Conservation (phyloP, 1,284 basidiomycete genomes). For the Tausonia pullulans region DNA sequence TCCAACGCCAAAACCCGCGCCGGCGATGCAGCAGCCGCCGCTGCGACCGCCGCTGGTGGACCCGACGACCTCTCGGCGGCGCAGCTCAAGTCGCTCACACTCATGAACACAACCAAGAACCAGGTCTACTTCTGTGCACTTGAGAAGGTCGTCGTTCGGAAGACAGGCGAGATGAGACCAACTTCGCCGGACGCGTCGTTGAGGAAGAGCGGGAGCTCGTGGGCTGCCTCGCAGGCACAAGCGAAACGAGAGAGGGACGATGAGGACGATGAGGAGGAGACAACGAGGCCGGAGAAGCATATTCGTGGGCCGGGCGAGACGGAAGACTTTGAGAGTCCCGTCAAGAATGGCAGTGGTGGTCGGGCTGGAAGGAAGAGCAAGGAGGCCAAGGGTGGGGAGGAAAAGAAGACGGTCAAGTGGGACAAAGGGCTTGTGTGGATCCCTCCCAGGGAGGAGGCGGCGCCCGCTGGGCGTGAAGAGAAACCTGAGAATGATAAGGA, state of each 20-base stretch:
- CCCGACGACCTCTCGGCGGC: conserved; percentile 6
- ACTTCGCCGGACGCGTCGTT: neutral
- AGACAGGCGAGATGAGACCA: conserved; percentile 12
- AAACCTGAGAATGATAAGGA: neutral
- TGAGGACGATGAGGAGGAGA: conserved; percentile 5
- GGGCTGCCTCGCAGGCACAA: neutral
- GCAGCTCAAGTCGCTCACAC: conserved; percentile 13
- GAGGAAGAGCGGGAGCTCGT: conserved; percentile 5
- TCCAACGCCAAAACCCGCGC: neutral
- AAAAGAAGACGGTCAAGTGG: conserved; percentile 10
- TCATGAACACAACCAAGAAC: conserved; percentile 15
- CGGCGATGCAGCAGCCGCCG: neutral
- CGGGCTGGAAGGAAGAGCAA: neutral
- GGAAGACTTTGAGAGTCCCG: conserved; percentile 13
- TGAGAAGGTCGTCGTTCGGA: conserved; percentile 15
- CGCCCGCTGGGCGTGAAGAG: neutral
- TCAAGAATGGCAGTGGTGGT: conserved; percentile 1
- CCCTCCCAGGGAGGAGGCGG: neutral
- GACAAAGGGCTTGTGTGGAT: conserved; percentile 13
- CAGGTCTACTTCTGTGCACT: conserved; percentile 14
- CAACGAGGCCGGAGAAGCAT: conserved; percentile 2
- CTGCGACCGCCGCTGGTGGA: neutral
- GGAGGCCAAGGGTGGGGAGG: neutral
- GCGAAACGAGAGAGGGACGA: neutral
- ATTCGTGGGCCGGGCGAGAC: conserved; percentile 13